Percentiles rank a stretch among this genome's conserved stretches.
Conservation (phyloP, 148 eudicot genomes). For the Camellia granthamiana region DNA sequence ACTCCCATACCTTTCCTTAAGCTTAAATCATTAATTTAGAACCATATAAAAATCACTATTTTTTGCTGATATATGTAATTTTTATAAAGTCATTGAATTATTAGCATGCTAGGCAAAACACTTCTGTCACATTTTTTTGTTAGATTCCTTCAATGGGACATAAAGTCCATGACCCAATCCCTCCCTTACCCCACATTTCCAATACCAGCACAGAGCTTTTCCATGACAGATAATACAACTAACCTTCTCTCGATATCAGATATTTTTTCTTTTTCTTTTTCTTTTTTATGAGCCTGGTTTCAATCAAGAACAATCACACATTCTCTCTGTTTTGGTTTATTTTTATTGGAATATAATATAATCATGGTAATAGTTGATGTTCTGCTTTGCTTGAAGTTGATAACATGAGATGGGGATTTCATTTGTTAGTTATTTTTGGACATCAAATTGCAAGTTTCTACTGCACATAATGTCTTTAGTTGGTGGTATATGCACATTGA, state of each 20-base stretch:
- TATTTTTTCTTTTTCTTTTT: constrained; percentile 12
- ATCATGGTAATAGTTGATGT: neutral
- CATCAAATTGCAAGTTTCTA: constrained; percentile 13
- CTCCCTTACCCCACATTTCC: constrained; percentile 11
- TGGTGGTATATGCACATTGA: constrained; percentile 4
- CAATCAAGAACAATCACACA: neutral
- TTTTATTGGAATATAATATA: neutral
- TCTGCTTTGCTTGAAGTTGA: constrained; percentile 1
- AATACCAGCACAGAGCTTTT: constrained; percentile 11
- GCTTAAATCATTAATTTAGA: too few species aligned
- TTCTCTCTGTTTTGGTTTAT: constrained; percentile 11
- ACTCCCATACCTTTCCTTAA: neutral
- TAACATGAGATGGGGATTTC: constrained; percentile 11
- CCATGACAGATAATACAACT: constrained; percentile 16
- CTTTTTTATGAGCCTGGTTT: constrained; percentile 8
- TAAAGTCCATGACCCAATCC: constrained; percentile 9
- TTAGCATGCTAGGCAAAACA: constrained; percentile 21
- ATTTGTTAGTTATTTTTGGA: constrained; percentile 21
- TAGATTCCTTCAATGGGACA: constrained; percentile 9
- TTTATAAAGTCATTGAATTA: neutral
- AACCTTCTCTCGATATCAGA: constrained; percentile 22
- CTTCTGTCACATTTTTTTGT: constrained; percentile 20
- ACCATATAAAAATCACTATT: too few species aligned
- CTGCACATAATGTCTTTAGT: constrained; percentile 5
- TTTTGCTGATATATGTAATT: neutral